These are phyloP conservation scores for Liquidambar formosana DNA, from an alignment of 164 flowering plant genomes.

Conservation along the genomic window DNA sequence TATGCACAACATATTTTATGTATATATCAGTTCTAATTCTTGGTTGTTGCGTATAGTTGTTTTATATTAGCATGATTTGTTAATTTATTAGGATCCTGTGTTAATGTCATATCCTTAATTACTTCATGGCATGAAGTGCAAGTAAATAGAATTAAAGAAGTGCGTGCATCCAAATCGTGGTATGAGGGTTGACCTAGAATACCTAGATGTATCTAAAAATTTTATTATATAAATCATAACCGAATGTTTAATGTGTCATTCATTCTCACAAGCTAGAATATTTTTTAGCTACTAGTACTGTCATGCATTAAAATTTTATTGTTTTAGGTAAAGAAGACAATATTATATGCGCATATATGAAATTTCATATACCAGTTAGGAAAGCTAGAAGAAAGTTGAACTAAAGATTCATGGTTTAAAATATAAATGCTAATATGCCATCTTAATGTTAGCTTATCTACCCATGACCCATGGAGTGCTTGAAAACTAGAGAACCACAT, in stretches of 20 bases:
- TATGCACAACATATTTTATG: too few relatives aligned
- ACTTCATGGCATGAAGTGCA: slow-evolving; percentile 20
- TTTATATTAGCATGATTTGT: neutral
- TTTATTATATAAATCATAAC: slow-evolving; percentile 2
- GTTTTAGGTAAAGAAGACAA: slow-evolving; percentile 13
- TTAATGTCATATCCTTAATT: slow-evolving; percentile 2
- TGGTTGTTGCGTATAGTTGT: neutral
- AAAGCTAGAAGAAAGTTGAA: neutral
- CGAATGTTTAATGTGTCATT: slow-evolving; percentile 17
- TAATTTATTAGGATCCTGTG: slow-evolving; percentile 4
- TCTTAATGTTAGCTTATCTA: too few relatives aligned
- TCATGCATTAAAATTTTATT: neutral
- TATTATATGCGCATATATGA: neutral
- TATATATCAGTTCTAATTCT: too few relatives aligned
- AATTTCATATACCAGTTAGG: neutral
- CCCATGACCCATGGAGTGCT: too few relatives aligned
- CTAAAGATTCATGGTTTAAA: neutral
- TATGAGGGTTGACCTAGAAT: slow-evolving; percentile 17
- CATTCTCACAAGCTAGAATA: neutral
- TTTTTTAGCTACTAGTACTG: neutral
- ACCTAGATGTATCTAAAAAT: neutral
- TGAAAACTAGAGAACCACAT: too few relatives aligned
- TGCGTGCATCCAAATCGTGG: slow-evolving; percentile 1
- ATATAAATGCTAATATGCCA: neutral
- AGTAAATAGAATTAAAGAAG: slow-evolving; percentile 3